phyloP scores from a whole-genome alignment of 306 rosid genomes.

The Vicia faba region DNA sequence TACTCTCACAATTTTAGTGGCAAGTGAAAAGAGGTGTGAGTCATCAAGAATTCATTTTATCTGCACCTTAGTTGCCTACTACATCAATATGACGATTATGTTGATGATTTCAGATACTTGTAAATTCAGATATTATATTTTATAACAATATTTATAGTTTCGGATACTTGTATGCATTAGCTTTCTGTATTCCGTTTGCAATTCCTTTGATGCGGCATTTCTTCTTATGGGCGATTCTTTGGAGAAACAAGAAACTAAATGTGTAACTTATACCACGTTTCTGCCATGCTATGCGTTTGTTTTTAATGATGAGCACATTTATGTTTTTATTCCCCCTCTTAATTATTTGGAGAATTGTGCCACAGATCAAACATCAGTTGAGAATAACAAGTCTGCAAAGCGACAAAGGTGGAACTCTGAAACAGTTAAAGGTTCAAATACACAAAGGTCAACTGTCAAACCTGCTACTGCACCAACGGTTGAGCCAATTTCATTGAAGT shows the following conservation, averaged over 20 bases:
- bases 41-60: not conserved
- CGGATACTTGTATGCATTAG: not conserved
- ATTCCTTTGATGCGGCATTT: not conserved
- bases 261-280: constrained; percentile 16
- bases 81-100: not conserved
- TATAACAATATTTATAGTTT: not conserved
- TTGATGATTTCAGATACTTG: not conserved
- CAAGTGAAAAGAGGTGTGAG: not conserved
- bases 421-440: constrained; percentile 57
- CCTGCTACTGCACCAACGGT: constrained; percentile 60
- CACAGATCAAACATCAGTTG: constrained; percentile 59
- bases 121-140: too few relatives aligned
- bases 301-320: not conserved
- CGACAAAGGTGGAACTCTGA: constrained; percentile 89
- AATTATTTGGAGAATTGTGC: constrained; percentile 29
- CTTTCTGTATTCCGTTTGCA: constrained; percentile 8
- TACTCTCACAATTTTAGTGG: constrained; percentile 1
- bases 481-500: constrained; percentile 47
- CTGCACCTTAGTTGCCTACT: not conserved
- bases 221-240: not conserved
- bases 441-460: constrained; percentile 48
- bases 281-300: constrained; percentile 4
- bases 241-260: not conserved
- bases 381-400: constrained; percentile 68
- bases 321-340: not conserved